Base-by-base conservation (phyloP, 129 eudicot species). In the Dittrichia graveolens region DNA sequence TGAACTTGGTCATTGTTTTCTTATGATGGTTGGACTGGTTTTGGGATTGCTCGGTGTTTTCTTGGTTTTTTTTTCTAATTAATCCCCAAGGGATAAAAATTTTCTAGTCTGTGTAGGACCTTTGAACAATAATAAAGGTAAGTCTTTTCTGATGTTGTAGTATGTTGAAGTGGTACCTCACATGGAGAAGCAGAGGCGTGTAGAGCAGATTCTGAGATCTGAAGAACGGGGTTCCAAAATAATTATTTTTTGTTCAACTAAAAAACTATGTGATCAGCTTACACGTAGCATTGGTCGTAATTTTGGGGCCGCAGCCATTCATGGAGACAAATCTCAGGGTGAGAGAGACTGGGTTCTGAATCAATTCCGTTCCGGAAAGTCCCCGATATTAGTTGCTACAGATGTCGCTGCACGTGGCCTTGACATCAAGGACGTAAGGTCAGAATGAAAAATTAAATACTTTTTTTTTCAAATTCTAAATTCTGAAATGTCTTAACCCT, bases 351-450 rank as follows among this genome's bases (percentile, higher is more conserved):
- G 69, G 74, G 98, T 93, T 63, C 57, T 93, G 68, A 89, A 80
- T 84, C 92, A 93, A 52, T 93, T 93, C 37, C 90, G 98, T 1
- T 49, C 78, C 31, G 96, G 98, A 16, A 84, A 82, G 74, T 79
- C 92, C 18, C 98, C 96, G 2, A 76, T 93, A 67, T 76, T 93
- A 64, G 95, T 93, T 69, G 98, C 98, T 54, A 93, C 98, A 43
- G 98, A 89, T 87, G 98, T 93, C 79, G 98, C 96, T 49, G 98
- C 96, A 6, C 85, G 98, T 4, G 96, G 98, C 47, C 96, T 93
- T 65, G 98, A 93, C 67, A 64, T 93, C 38, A 85, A 89, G 81
- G 96, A 93, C 47, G 89, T 93, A 18, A 93, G 98, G 98, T 89
- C 31, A 70, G 77, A 37, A 49, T 16, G 15, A 3, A 41, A n/a